phyloP scores from a whole-genome alignment of 495 filamentous ascomycete genomes.

The Immersiella caudata region DNA sequence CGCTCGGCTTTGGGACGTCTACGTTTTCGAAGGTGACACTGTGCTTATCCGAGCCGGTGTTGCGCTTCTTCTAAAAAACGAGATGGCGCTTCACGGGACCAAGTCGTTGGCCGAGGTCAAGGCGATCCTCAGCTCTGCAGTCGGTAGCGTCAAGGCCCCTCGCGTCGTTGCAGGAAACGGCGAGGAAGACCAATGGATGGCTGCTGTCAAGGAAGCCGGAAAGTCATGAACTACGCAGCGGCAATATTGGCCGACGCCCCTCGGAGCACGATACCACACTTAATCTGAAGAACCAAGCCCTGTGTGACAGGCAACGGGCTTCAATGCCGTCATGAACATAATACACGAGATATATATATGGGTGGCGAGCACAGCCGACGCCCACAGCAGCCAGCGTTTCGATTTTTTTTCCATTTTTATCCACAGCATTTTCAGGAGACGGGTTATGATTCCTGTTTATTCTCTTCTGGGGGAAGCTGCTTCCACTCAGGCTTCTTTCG shows the following conservation, averaged over 20 bases:
- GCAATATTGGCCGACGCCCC: not conserved
- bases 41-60: slow-evolving; percentile 78
- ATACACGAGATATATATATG: slow-evolving; percentile 12
- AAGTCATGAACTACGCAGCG: slow-evolving; percentile 26
- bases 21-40: slow-evolving; percentile 89
- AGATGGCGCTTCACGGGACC: slow-evolving; percentile 46
- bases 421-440: slow-evolving; percentile 18
- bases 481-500: not conserved
- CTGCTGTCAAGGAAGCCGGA: slow-evolving; percentile 38
- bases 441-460: slow-evolving; percentile 21
- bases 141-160: slow-evolving; percentile 21
- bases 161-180: slow-evolving; percentile 33
- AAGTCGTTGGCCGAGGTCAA: slow-evolving; percentile 38
- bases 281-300: not conserved
- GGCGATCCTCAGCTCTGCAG: slow-evolving; percentile 28
- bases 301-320: not conserved
- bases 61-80: slow-evolving; percentile 61
- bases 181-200: slow-evolving; percentile 44
- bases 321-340: slow-evolving; percentile 26
- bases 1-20: slow-evolving; percentile 87
- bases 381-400: slow-evolving; percentile 8
- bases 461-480: not conserved
- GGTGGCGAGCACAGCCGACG: slow-evolving; percentile 4
- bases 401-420: slow-evolving; percentile 13
- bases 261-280: not conserved